Evolutionary conservation across 202 grass and related monocot genomes (phyloP), one percentile per base, ranked within the genome.

Genomic region (Setaria italica): DNA sequence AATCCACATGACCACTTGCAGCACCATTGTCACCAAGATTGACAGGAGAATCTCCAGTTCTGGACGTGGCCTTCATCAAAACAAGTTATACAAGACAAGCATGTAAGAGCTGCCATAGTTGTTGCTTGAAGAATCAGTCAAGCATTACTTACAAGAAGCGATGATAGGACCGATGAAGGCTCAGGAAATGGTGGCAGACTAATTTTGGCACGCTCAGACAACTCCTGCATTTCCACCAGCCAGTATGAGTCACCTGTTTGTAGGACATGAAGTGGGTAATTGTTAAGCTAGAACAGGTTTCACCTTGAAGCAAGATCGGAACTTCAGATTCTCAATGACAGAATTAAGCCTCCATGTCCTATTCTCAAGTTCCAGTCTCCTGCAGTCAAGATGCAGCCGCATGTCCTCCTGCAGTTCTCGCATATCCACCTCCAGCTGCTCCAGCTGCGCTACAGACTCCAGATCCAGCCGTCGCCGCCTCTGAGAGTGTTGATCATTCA

Each of bases 161-260:
- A 62, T 47, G 75, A 47, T 45, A 62, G 32, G 7, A 34, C 2
- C 2, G 29, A 48, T 65, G 25, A 50, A 35, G 62, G 8, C 25
- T 79, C 13, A 5, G 43, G 60, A 67, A 51, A 53, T 3, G 30
- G 46, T n/a, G 77, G 77, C 34, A 80, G 30, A 14, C 29, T 80
- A 21, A 80, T 9, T 4, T 51, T 34, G 4, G 6, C 1, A 25
- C 2, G 17, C 10, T 51, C 9, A 66, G 13, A 47, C 6, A 82
- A 7, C 3, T 19, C 21, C 56, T 82, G 30, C 43, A 51, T 35
- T 41, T 63, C 55, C 17, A 63, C 13, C 19, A 50, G 30, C 25
- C 16, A 72, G 5, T 39, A 74, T 35, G 10, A 62, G 29, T 63
- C 10, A 73, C 17, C 35, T 62, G 55, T 60, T 49, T 83, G 42